Percentiles rank a stretch among this genome's conserved stretches.
Conservation (phyloP, 2,329 filamentous ascomycete species). For the Huntiella bhutanensis region DNA sequence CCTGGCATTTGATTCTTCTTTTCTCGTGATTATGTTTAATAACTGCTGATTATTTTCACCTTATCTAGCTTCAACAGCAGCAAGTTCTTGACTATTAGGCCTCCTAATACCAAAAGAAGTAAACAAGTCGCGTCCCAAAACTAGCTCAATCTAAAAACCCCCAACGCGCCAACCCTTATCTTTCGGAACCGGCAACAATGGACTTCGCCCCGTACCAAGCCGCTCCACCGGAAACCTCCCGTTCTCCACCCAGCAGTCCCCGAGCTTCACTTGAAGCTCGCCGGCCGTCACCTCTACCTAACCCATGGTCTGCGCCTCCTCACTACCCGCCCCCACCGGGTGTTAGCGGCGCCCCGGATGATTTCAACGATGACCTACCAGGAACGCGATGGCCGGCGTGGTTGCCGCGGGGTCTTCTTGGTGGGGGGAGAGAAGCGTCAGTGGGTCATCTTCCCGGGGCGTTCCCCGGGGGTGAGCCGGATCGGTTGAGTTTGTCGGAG, state of each 20-base stretch:
- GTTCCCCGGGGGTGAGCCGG: slow-evolving; percentile 22
- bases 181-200: slow-evolving; percentile 29
- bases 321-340: slow-evolving; percentile 12
- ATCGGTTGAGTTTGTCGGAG: slow-evolving; percentile 46
- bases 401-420: too few relatives aligned
- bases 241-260: slow-evolving; percentile 46
- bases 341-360: slow-evolving; percentile 24
- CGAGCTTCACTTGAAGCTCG: slow-evolving; percentile 36
- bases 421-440: too few relatives aligned
- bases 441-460: slow-evolving; percentile 18
- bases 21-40: too few relatives aligned
- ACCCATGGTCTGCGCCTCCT: not conserved
- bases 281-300: slow-evolving; percentile 30
- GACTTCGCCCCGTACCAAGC: slow-evolving; percentile 97
- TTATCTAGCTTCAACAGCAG: too few relatives aligned
- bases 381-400: too few relatives aligned
- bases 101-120: too few relatives aligned
- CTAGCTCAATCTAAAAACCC: not conserved
- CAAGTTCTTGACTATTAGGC: too few relatives aligned
- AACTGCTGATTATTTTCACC: too few relatives aligned
- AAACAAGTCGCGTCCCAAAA: not conserved
- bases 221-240: slow-evolving; percentile 65
- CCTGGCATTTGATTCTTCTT: too few relatives aligned
- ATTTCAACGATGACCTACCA: slow-evolving; percentile 21
- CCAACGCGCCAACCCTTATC: not conserved